Percentiles rank a stretch among this genome's conserved stretches.
Evolutionary conservation across 257 asterid genomes (phyloP).

Genomic region (Striga asiatica): DNA sequence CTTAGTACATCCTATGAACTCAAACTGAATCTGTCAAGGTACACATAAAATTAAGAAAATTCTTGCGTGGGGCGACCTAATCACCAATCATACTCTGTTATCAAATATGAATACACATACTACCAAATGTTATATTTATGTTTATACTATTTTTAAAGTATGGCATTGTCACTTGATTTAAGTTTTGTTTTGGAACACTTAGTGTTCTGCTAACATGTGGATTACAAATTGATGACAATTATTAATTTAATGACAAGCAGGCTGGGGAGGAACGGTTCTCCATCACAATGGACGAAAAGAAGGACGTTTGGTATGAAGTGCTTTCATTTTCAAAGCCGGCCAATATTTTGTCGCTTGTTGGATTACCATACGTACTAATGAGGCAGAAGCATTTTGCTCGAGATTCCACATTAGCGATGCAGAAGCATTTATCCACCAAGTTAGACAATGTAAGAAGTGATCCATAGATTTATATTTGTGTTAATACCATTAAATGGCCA

Average conservation of each 20-base stretch:
- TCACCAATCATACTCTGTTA: no score
- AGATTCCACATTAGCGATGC: slow-evolving; percentile 58
- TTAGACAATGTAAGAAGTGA: not conserved
- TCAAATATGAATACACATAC: no score
- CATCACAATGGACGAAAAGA: slow-evolving; percentile 71
- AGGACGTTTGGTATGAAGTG: slow-evolving; percentile 89
- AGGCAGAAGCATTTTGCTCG: slow-evolving; percentile 77
- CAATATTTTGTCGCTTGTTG: slow-evolving; percentile 47
- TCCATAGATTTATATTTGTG: no score
- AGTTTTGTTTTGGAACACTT: no score
- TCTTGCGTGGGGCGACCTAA: no score
- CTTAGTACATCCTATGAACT: no score
- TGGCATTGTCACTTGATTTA: no score
- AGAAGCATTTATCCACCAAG: slow-evolving; percentile 43
- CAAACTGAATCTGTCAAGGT: not conserved
- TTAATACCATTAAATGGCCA: no score
- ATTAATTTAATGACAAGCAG: slow-evolving; percentile 30
- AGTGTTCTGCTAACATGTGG: no score
- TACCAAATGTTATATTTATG: no score
- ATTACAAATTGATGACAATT: not conserved
- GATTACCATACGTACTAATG: slow-evolving; percentile 72
- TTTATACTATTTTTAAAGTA: no score
- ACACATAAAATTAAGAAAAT: not conserved
- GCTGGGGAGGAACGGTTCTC: slow-evolving; percentile 98
- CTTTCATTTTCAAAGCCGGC: slow-evolving; percentile 86